Evolutionary conservation across 768 basidiomycete genomes (phyloP), one percentile per base, ranked within the genome.

Genomic region (Hygrophorus russula): DNA sequence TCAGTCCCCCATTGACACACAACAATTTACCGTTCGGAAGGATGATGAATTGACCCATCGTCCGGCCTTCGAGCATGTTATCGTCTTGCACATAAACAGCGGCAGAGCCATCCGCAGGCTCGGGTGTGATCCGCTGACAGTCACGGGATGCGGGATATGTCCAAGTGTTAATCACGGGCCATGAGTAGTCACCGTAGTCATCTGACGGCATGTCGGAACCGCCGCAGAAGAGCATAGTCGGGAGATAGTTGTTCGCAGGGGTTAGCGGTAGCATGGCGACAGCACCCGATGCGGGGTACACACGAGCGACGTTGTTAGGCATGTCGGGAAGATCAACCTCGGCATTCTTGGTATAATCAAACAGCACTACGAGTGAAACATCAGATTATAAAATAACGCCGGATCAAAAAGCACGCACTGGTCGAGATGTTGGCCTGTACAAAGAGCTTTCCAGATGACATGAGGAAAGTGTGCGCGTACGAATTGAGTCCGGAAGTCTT

Each of bases 221-320:
- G 41, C 94, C 94, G 51, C 94, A 98, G 63, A 97, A 93, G 33
- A 98, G 55, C 34, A 96, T 58, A 0, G 89, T 88, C 0, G 84
- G 87, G 0, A 71, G 76, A 59, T 87, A 98, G 56, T 87, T 82
- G 65, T 94, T 96, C 18, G 71, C 82, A 3, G 86, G 83, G 1
- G 88, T 93, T n/a, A 98, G 71, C 5, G 94, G 93, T 0, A 98
- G 71, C 84, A 98, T 89, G 31, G 84, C 84, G 3, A 73, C 74
- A 0, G 83, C 93, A 24, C 87, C 90, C 5, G 90, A 90, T 0
- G 84, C 93, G 9, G 91, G 91, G 56, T 93, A 93, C 2, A 89
- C 84, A 19, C 90, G 82, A 18, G 75, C 77, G 35, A 93, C 78
- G 29, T 69, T 63, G 24, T 68, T 66, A 0, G 85, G 86, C 84